Conservation (phyloP, 352 stramenopile species). For the Globisporangium splendens region DNA sequence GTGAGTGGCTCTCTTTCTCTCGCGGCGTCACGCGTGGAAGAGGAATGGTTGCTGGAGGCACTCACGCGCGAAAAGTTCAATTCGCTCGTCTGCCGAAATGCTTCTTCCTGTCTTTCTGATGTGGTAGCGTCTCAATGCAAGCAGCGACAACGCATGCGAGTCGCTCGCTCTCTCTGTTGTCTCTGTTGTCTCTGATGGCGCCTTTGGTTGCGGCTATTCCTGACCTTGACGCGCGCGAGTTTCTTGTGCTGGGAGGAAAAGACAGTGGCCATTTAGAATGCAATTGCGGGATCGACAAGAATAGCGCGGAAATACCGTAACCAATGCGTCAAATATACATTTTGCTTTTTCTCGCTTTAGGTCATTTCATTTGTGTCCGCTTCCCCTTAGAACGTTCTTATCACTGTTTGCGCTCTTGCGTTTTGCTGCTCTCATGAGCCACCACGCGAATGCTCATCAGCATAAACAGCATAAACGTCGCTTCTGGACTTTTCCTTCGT, state of each 20-base stretch:
- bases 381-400: slow-evolving; percentile 2
- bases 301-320: neutral
- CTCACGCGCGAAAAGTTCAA: neutral
- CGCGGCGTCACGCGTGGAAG: slow-evolving; percentile 15
- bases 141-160: neutral
- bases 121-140: slow-evolving; percentile 1
- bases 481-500: too few species aligned
- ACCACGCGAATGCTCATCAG: neutral
- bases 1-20: slow-evolving; percentile 9
- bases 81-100: neutral
- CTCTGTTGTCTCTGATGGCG: too few species aligned
- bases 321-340: neutral
- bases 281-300: neutral
- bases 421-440: too few species aligned
- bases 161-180: too few species aligned
- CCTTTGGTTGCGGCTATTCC: too few species aligned
- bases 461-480: too few species aligned
- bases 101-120: too few species aligned
- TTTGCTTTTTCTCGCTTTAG: neutral
- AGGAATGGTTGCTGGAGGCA: slow-evolving; percentile 15
- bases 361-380: too few species aligned
- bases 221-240: too few species aligned
- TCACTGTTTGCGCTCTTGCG: too few species aligned
- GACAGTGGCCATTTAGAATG: neutral
- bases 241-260: neutral